phyloP scores from a whole-genome alignment of 2,329 filamentous ascomycete genomes.

The Fusarium goolgardi region DNA sequence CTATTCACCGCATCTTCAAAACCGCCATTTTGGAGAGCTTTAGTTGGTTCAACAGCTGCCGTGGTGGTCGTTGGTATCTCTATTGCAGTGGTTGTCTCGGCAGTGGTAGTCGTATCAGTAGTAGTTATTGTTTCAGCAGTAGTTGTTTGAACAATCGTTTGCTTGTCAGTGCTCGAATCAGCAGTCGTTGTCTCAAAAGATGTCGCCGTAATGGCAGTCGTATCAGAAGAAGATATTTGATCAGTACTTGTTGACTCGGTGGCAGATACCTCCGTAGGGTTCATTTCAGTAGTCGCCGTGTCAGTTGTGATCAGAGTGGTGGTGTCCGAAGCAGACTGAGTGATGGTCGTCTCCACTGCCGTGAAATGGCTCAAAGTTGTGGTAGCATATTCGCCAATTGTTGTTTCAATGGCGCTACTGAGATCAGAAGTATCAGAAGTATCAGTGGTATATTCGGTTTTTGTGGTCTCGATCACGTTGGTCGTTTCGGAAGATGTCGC shows the following conservation, averaged over 20 bases:
- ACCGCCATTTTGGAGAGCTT: neutral
- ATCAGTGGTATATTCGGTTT: no score
- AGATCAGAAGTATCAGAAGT: neutral
- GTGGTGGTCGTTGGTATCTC: neutral
- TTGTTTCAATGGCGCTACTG: no score
- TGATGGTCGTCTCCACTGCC: neutral
- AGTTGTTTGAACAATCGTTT: neutral
- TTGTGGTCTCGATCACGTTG: neutral
- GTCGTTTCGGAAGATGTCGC: neutral
- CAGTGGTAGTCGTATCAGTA: neutral
- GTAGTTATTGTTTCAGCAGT: no score
- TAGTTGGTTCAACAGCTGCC: neutral
- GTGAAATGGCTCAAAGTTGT: neutral
- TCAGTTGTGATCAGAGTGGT: neutral
- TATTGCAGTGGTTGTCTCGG: neutral
- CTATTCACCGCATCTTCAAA: neutral
- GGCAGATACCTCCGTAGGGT: neutral
- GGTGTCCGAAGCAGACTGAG: neutral
- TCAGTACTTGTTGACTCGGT: neutral
- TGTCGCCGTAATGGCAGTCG: no score
- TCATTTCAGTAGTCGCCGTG: neutral
- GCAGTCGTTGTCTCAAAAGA: no score
- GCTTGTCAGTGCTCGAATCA: no score
- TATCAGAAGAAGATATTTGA: no score
- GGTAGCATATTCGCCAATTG: neutral